These are phyloP conservation scores for Pseudogymnoascus sp. DNA, from an alignment of 2,329 filamentous ascomycete genomes.

Conservation along the genomic window DNA sequence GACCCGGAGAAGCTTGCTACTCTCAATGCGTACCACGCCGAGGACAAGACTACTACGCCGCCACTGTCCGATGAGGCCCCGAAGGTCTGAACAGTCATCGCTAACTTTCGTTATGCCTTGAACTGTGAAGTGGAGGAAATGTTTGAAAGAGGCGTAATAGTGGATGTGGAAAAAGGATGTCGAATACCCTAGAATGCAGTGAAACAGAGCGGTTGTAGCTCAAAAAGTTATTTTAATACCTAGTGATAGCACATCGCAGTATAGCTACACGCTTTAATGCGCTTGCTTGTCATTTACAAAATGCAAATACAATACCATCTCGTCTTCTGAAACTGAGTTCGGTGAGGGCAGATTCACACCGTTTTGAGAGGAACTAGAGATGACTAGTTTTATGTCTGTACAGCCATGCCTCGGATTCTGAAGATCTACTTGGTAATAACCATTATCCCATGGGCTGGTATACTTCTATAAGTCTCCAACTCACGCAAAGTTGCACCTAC, in stretches of 20 bases:
- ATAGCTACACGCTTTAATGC: background rate
- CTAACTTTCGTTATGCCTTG: background rate
- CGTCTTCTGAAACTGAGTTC: background rate
- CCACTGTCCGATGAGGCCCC: background rate
- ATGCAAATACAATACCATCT: background rate
- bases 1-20: slow-evolving; percentile 23
- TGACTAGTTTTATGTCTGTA: background rate
- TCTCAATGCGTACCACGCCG: slow-evolving; percentile 12
- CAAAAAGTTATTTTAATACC: background rate
- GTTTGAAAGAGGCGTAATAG: background rate
- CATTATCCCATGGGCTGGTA: slow-evolving; percentile 23
- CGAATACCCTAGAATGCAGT: background rate
- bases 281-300: background rate
- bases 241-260: background rate
- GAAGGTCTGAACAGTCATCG: background rate
- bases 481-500: slow-evolving; percentile 22
- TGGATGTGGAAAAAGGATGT: background rate
- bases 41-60: background rate
- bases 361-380: background rate
- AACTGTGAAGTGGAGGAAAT: too few species aligned
- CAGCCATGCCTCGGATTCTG: background rate
- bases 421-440: slow-evolving; percentile 18
- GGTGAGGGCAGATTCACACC: background rate
- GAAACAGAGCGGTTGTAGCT: background rate
- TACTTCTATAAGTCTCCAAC: slow-evolving; percentile 21